Conservation (phyloP, 2,329 filamentous ascomycete genomes). For the Colletotrichum caudatum region DNA sequence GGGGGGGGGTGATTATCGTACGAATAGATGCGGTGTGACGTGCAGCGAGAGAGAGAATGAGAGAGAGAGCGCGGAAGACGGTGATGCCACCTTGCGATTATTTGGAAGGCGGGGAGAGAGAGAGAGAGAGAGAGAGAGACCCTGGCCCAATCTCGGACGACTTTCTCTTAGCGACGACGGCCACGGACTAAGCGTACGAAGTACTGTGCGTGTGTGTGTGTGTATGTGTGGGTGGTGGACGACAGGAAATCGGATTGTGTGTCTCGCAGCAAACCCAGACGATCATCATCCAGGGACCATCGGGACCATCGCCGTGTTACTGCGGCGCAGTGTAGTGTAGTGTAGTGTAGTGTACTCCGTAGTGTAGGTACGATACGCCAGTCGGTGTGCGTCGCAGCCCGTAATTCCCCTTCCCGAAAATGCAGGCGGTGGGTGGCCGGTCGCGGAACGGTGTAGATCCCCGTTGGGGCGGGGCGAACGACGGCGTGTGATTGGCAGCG, state of each 20-base stretch:
- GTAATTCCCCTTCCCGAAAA: conserved; percentile 7
- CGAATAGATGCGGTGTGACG: conserved; percentile 25
- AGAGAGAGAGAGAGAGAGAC: conserved; percentile 23
- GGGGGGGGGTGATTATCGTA: conserved; percentile 5
- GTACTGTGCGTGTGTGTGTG: conserved; percentile 9
- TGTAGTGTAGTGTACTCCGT: too few species aligned
- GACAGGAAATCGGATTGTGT: conserved; percentile 24
- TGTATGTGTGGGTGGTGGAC: conserved; percentile 22
- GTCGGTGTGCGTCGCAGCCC: conserved; percentile 34
- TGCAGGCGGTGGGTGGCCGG: conserved; percentile 39
- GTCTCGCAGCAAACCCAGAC: conserved; percentile 8
- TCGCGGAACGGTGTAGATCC: conserved; percentile 30
- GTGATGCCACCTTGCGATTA: conserved; percentile 50
- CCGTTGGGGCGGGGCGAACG: conserved; percentile 15
- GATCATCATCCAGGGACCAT: background rate
- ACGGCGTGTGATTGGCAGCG: conserved; percentile 21
- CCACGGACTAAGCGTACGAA: background rate
- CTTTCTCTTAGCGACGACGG: conserved; percentile 10
- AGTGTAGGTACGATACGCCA: background rate
- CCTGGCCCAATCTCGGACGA: conserved; percentile 40
- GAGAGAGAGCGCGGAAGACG: conserved; percentile 25
- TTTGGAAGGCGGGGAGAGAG: background rate
- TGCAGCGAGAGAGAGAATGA: conserved; percentile 1
- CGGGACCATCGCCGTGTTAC: too few species aligned
- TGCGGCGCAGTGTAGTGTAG: too few species aligned